These are phyloP conservation scores for Mariannaea elegans DNA, from an alignment of 2,329 filamentous ascomycete genomes.

Conservation along the genomic window DNA sequence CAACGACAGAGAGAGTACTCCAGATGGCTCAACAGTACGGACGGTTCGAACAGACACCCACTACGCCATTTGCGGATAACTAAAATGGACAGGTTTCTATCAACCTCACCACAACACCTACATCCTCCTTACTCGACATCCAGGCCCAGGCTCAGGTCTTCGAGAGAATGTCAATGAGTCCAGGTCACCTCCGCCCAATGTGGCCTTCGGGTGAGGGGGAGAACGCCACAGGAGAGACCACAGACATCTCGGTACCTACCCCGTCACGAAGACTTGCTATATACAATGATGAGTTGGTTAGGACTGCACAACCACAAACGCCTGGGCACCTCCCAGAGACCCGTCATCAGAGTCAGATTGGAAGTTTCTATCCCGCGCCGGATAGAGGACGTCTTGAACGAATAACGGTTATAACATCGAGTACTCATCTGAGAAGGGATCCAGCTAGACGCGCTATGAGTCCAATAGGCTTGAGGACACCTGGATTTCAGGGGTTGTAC, in stretches of 20 bases:
- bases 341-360: constrained; percentile 36
- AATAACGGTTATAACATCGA: constrained; percentile 3
- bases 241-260: not conserved
- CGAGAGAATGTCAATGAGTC: no score
- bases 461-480: constrained; percentile 50
- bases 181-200: not conserved
- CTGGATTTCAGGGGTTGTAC: constrained; percentile 57
- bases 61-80: not conserved
- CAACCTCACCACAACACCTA: not conserved
- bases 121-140: not conserved
- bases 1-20: not conserved
- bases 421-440: constrained; percentile 3
- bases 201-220: not conserved
- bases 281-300: constrained; percentile 31
- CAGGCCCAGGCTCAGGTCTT: not conserved
- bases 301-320: constrained; percentile 33
- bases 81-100: not conserved
- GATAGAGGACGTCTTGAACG: constrained; percentile 21
- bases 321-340: constrained; percentile 36
- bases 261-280: constrained; percentile 26
- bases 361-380: constrained; percentile 33
- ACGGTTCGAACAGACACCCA: not conserved
- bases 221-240: not conserved
- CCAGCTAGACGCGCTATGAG: constrained; percentile 43
- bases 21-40: not conserved